Base-by-base conservation (phyloP, 1,284 basidiomycete genomes). In the Tilletia caries region DNA sequence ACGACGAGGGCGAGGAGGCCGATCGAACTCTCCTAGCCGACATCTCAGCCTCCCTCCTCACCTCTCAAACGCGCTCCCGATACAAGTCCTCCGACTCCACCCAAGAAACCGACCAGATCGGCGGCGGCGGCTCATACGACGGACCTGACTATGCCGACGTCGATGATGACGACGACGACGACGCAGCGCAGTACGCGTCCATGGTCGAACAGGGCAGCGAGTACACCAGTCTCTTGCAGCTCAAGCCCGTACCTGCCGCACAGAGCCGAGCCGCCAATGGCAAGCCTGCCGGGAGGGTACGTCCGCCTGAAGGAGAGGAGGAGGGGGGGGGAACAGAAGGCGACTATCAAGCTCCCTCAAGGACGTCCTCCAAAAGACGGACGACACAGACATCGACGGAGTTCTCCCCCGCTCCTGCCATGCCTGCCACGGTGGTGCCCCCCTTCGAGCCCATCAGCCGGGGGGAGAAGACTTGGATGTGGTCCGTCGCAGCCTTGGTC, bases 401-500 rank as follows among this genome's bases (percentile, higher is more conserved):
- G 25, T 50, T 50, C 6, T 50, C 48, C 20, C 20, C 48, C 1
- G 20, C 48, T 41, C 48, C 48, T 50, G 48, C 48, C 12, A 50
- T 18, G 8, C 12, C 2, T 20, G 18, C 48, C 8, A 18, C 6
- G 29, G 58, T 33, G 20, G 58, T 33, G 58, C 29, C 33, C 13
- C 64, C 54, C 29, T 71, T 71, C 33, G 70, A 71, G 54, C 27
- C 68, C 6, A 46, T 64, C 25, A 70, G 58, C 15, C 23, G 46
- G 41, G 44, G 48, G 18, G 70, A 71, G 48, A 66, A 66, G 34
- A 54, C 44, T 27, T 69, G 65, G 68, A 71, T 71, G 70, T 70
- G 70, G 64, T 27, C 44, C 32, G 54, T 48, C 58, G 23, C 50
- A 1, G 68, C 44, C 13, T 27, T 71, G n/a, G 70, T 71, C 5